phyloP scores from a whole-genome alignment of 2,329 filamentous ascomycete species.

The Arthrobotrys pseudoclavata region DNA sequence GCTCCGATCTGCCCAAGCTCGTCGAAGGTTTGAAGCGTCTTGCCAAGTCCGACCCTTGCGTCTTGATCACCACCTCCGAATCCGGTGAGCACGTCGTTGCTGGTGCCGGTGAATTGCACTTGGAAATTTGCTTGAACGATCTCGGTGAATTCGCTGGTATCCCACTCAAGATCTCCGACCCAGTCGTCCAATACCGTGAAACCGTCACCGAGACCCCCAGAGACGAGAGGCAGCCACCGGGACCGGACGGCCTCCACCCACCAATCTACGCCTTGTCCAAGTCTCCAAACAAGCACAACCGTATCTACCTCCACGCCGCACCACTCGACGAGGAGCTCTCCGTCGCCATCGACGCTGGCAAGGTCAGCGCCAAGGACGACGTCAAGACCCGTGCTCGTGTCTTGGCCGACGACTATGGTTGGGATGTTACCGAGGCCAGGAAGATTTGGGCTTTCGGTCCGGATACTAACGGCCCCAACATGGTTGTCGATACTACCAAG shows the following conservation, averaged over 20 bases:
- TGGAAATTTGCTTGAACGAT: slow-evolving; percentile 99
- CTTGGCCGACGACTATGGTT: slow-evolving; percentile 95
- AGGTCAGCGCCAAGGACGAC: slow-evolving; percentile 95
- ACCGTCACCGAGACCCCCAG: slow-evolving; percentile 85
- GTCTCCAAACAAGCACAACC: slow-evolving; percentile 99
- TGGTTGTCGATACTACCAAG: slow-evolving; percentile 99
- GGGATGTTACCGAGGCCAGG: slow-evolving; percentile 99
- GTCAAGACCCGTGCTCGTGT: slow-evolving; percentile 98
- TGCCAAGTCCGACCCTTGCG: slow-evolving; percentile 99
- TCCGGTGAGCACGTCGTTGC: slow-evolving; percentile 99
- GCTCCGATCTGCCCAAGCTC: slow-evolving; percentile 98
- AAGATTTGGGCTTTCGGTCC: slow-evolving; percentile 99
- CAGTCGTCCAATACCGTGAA: slow-evolving; percentile 98
- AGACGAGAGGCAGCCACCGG: slow-evolving; percentile 67
- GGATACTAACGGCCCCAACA: slow-evolving; percentile 92
- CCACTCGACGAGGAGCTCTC: slow-evolving; percentile 93
- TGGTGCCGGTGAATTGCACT: slow-evolving; percentile 98
- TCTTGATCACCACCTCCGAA: slow-evolving; percentile 87
- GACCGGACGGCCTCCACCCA: slow-evolving; percentile 19
- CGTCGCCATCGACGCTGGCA: slow-evolving; percentile 89
- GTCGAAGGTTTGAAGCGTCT: slow-evolving; percentile 99
- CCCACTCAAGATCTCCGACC: slow-evolving; percentile 96
- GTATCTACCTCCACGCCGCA: slow-evolving; percentile 94
- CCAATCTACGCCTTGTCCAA: slow-evolving; percentile 84
- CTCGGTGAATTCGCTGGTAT: slow-evolving; percentile 99